phyloP scores from a whole-genome alignment of 2,329 filamentous ascomycete genomes.

The Aspergillus arachidicola region DNA sequence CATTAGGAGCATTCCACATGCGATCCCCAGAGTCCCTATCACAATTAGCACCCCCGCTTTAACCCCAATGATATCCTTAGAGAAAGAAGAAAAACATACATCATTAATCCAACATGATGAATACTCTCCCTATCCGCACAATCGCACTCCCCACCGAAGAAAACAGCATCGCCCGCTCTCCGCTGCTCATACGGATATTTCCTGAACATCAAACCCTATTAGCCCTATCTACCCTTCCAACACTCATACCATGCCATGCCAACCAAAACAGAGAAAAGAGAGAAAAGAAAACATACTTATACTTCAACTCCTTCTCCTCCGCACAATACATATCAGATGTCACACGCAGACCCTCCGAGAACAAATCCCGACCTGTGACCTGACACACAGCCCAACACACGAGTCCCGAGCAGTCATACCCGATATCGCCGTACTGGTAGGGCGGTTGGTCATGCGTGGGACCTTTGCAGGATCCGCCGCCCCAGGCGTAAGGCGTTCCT shows the following conservation, averaged over 20 bases:
- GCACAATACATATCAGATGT: background rate
- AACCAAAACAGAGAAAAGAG: background rate
- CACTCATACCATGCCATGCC: background rate
- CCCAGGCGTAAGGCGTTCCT: constrained; percentile 41
- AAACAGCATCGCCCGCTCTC: background rate
- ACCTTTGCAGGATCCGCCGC: constrained; percentile 29
- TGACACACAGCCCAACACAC: constrained; percentile 32
- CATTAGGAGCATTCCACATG: constrained; percentile 32
- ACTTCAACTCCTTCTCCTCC: background rate
- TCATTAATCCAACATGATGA: constrained; percentile 18
- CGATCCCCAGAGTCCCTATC: constrained; percentile 26
- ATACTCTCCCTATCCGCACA: background rate
- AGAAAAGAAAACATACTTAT: background rate
- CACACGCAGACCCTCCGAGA: background rate
- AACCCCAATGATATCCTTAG: too few species aligned
- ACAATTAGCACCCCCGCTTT: background rate
- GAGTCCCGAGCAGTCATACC: constrained; percentile 32
- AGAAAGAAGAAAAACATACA: constrained; percentile 6
- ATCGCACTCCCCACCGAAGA: background rate
- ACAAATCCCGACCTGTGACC: constrained; percentile 14
- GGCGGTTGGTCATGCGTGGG: constrained; percentile 27
- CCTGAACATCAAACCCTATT: background rate
- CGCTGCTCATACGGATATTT: background rate
- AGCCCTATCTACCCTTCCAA: background rate
- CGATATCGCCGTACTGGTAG: constrained; percentile 27